Evolutionary conservation across 495 filamentous ascomycete genomes (phyloP).

Genomic region (Xylaria sp.): DNA sequence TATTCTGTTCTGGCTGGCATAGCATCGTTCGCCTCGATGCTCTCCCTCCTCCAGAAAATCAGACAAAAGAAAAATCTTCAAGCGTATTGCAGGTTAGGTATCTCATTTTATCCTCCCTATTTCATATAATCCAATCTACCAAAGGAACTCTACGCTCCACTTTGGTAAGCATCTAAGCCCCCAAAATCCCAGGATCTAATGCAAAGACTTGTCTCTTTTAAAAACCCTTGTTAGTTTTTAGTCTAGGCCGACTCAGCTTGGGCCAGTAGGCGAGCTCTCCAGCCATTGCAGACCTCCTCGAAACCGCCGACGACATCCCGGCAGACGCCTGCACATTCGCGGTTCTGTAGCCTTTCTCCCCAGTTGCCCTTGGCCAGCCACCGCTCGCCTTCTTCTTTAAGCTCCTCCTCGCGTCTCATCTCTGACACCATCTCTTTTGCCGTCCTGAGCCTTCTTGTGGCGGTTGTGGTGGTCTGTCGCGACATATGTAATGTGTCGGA

Average conservation of each 20-base stretch:
- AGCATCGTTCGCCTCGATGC: not conserved
- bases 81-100: slow-evolving; percentile 12
- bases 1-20: not conserved
- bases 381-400: slow-evolving; percentile 76
- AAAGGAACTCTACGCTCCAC: not conserved
- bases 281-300: slow-evolving; percentile 77
- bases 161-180: not conserved
- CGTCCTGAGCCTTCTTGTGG: slow-evolving; percentile 74
- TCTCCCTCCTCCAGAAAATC: not conserved
- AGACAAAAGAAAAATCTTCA: slow-evolving; percentile 15
- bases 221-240: not conserved
- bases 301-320: slow-evolving; percentile 89
- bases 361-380: slow-evolving; percentile 84
- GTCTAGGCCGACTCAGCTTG: slow-evolving; percentile 49
- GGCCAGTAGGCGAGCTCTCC: slow-evolving; percentile 58
- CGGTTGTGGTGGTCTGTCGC: slow-evolving; percentile 82
- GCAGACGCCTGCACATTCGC: slow-evolving; percentile 81
- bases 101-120: slow-evolving; percentile 2
- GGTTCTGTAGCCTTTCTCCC: slow-evolving; percentile 72
- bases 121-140: slow-evolving; percentile 13
- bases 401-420: slow-evolving; percentile 80
- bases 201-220: not conserved
- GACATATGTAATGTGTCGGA: slow-evolving; percentile 95
- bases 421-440: slow-evolving; percentile 84
- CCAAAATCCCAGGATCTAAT: slow-evolving; percentile 1